Conservation (phyloP, 1,284 basidiomycete genomes). For the Cutaneotrichosporon sp. region DNA sequence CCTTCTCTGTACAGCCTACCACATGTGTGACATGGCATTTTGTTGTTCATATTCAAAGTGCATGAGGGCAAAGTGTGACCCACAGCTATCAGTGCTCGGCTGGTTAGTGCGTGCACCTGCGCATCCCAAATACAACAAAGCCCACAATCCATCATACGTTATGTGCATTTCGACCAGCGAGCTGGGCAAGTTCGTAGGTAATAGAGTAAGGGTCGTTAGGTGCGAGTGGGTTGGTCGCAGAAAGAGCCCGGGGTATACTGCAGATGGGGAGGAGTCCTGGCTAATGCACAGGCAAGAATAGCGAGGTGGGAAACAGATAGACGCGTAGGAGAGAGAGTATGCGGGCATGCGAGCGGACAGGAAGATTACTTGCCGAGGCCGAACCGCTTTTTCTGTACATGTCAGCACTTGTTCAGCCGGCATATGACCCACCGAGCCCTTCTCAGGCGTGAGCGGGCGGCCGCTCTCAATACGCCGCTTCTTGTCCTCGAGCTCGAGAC, state of each 20-base stretch:
- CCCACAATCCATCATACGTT: background rate
- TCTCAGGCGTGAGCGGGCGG: conserved; percentile 90
- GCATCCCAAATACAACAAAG: too few relatives aligned
- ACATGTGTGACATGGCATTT: too few relatives aligned
- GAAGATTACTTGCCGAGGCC: conserved; percentile 42
- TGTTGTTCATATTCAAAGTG: too few relatives aligned
- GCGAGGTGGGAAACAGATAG: conserved; percentile 1
- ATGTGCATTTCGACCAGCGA: conserved; percentile 23
- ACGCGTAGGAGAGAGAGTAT: conserved; percentile 1
- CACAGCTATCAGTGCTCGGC: too few relatives aligned
- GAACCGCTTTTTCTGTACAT: conserved; percentile 44
- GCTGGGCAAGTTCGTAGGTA: conserved; percentile 22
- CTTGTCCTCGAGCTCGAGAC: conserved; percentile 93
- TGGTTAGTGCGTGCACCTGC: too few relatives aligned
- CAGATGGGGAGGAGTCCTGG: conserved; percentile 1
- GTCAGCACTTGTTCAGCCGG: background rate
- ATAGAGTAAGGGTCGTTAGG: conserved; percentile 18
- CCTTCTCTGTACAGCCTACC: too few relatives aligned
- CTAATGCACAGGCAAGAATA: conserved; percentile 1
- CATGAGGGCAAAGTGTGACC: too few relatives aligned
- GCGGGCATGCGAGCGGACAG: background rate
- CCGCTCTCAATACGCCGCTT: conserved; percentile 93
- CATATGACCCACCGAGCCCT: conserved; percentile 52
- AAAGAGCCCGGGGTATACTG: conserved; percentile 18
- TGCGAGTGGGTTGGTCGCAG: conserved; percentile 19